Base-by-base conservation (phyloP, 179 eudicot genomes). In the Patellifolia procumbens region DNA sequence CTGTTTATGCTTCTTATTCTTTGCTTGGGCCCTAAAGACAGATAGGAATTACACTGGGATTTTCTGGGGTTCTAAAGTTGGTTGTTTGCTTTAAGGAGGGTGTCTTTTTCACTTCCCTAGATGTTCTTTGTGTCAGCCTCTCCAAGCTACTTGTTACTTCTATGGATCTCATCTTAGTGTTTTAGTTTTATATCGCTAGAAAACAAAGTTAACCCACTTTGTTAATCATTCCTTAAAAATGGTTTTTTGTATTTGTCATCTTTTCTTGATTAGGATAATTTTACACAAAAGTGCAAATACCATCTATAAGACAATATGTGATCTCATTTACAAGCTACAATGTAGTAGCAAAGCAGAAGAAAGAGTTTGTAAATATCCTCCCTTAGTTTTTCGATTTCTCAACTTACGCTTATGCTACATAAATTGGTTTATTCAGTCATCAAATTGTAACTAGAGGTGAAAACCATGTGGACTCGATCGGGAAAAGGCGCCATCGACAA, bases 71-170 rank as follows among this genome's bases (percentile, higher is more conserved):
- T 76, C 58, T 81, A 88, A 86, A 87, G 87, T 82, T 83, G 73
- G 58, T 66, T 6, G 7, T 74, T 83, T 87, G 87, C 94, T 87
- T 90, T 88, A 78, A 84, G 83, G 76, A 49, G 72, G 80, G 74
- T 73, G 81, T 85, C 84, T 82, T 81, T 91, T 88, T 78, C 97
- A 85, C 83, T 82, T 88, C 88, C 93, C 96, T 81, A 92, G 84
- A 91, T 88, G 87, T 86, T 89, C 93, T 86, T 84, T 81, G 82
- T 86, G 91, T 87, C 92, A 86, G 75, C 79, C 52, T 75, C 75
- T 53, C 74, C 39, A 74, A 42, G 73, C 76, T 76, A 24, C 17
- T 68, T 32, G 19, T 10, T 26, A 3, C 12, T 17, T 48, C 11
- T 46, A 11, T 19, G 6, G 46, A 68, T 7, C 49, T 35, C 6